phyloP scores from a whole-genome alignment of 345 rosid genomes.

The Psidium guajava region DNA sequence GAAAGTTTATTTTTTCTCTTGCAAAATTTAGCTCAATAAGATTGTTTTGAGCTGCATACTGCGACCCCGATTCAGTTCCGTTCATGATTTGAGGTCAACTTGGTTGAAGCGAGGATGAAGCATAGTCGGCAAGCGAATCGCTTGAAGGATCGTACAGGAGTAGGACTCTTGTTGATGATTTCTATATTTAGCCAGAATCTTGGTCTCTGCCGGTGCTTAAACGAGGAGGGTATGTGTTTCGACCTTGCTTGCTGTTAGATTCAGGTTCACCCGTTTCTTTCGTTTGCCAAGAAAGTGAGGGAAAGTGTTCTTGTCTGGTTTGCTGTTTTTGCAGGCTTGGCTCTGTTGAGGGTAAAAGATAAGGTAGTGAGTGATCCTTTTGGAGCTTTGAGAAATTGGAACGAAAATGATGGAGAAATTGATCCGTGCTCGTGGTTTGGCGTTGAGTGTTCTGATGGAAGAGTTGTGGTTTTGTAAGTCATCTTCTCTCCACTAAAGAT shows the following conservation, averaged over 20 bases:
- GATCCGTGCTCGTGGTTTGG: constrained; percentile 49
- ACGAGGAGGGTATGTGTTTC: constrained; percentile 41
- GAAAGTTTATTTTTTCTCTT: neutral
- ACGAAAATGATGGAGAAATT: constrained; percentile 11
- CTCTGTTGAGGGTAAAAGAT: constrained; percentile 25
- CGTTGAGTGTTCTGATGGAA: constrained; percentile 31
- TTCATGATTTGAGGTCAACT: neutral
- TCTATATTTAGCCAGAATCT: constrained; percentile 16
- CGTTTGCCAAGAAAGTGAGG: neutral
- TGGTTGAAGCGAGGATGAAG: constrained; percentile 8
- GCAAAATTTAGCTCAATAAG: neutral
- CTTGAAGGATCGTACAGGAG: constrained; percentile 8
- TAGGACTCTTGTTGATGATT: constrained; percentile 7
- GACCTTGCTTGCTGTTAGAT: neutral
- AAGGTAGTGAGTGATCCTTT: constrained; percentile 32
- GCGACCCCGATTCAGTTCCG: neutral
- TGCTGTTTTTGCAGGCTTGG: constrained; percentile 29
- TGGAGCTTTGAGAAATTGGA: constrained; percentile 37
- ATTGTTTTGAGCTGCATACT: neutral
- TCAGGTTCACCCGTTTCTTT: neutral
- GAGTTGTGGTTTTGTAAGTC: constrained; percentile 38
- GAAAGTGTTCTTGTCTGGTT: neutral
- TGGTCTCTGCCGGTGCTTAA: constrained; percentile 30
- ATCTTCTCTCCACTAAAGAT: neutral
- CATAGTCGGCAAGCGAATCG: constrained; percentile 17